Base-by-base conservation (phyloP, 1,139 yeast species). In the Saccharomyces uvarum region DNA sequence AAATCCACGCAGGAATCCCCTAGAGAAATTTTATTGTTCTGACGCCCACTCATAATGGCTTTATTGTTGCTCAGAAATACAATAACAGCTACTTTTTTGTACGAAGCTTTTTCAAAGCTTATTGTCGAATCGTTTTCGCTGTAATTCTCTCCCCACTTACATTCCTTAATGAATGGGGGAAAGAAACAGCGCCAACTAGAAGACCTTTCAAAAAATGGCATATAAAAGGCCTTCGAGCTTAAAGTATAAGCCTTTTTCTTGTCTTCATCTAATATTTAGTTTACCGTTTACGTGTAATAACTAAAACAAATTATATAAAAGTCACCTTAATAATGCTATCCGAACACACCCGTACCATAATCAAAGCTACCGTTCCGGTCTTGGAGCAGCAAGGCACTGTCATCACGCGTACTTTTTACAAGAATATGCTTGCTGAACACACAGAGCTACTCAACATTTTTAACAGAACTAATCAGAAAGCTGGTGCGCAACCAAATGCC, bases 401-500 rank as follows among this genome's bases (percentile, higher is more conserved):
- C 2, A 72, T 85, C 53, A 83, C 89, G 31, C 68, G 76, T 29
- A 71, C 70, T 21, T 82, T 84, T 66, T 84, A 84, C 69, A 60
- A 71, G 24, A 73, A 76, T 61, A 82, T 85, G 88, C 70, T 84
- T 38, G 57, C 61, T 14, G 77, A 72, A 26, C 73, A 79, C 61
- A 83, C 83, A 11, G 82, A 76, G 55, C 80, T 84, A n/a, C 74
- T 73, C 58, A 77, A 82, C 27, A 77, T 78, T 63, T 84, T 84
- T 74, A 84, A 84, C 68, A 76, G 73, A 61, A 71, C 84, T 2
- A 79, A 84, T 67, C 90, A 84, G 68, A 68, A 66, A 51, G 71
- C 76, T 32, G 76, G 78, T 56, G 74, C 76, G 53, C 91, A 85
- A 66, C 88, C 89, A 56, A 75, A 76, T 59, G 83, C 86, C 44